Evolutionary conservation across 2,329 filamentous ascomycete species (phyloP).

Genomic region (Talaromyces rugulosus): DNA sequence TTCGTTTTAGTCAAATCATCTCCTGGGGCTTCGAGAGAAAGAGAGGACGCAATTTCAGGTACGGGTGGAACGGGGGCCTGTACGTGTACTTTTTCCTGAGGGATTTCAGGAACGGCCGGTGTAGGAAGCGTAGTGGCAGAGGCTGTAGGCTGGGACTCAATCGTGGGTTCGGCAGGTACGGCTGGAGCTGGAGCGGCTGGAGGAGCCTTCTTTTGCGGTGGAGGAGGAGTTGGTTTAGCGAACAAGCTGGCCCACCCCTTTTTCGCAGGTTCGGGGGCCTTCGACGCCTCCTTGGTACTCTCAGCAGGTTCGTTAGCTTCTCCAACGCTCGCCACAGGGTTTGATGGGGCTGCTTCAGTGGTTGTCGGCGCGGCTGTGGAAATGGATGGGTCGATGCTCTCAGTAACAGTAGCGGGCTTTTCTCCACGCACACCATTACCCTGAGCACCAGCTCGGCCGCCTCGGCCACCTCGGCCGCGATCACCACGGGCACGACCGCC

Average conservation of each 20-base stretch:
- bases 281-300: conserved; percentile 21
- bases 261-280: conserved; percentile 39
- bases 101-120: conserved; percentile 38
- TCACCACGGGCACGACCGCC: conserved; percentile 46
- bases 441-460: conserved; percentile 39
- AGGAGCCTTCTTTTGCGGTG: conserved; percentile 47
- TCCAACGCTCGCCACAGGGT: conserved; percentile 19
- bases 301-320: conserved; percentile 17
- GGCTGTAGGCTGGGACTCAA: conserved; percentile 37
- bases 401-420: conserved; percentile 21
- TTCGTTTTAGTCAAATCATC: conserved; percentile 88
- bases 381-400: conserved; percentile 12
- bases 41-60: conserved; percentile 27
- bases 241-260: conserved; percentile 70
- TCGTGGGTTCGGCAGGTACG: conserved; percentile 24
- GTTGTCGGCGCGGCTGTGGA: conserved; percentile 18
- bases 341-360: conserved; percentile 20
- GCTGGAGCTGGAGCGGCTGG: conserved; percentile 30
- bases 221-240: conserved; percentile 55
- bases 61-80: conserved; percentile 29
- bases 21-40: conserved; percentile 62
- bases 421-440: conserved; percentile 40
- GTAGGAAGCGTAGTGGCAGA: conserved; percentile 28
- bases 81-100: conserved; percentile 32
- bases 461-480: conserved; percentile 45